Conservation (phyloP, 2,329 filamentous ascomycete species). For the Stachybotrys elegans region DNA sequence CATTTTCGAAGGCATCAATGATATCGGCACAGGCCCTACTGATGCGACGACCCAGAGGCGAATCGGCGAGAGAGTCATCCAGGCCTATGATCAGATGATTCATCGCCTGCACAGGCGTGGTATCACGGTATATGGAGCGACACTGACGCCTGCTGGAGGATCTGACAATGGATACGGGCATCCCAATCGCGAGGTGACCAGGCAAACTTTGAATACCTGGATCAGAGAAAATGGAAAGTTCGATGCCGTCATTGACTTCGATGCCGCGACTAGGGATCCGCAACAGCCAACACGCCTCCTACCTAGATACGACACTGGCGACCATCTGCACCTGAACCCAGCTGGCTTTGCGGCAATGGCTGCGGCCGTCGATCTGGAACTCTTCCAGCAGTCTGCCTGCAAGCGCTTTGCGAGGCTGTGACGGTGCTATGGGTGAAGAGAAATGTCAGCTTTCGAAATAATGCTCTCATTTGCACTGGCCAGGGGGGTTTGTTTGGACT, state of each 20-base stretch:
- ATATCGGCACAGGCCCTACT: slow-evolving; percentile 49
- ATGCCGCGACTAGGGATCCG: slow-evolving; percentile 45
- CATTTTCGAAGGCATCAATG: slow-evolving; percentile 60
- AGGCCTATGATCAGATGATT: slow-evolving; percentile 52
- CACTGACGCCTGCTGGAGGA: slow-evolving; percentile 37
- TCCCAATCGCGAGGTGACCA: slow-evolving; percentile 45
- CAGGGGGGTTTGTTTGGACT: too few relatives aligned
- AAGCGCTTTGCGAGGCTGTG: too few relatives aligned
- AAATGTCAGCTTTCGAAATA: too few relatives aligned
- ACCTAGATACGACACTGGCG: slow-evolving; percentile 46
- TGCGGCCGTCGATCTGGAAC: slow-evolving; percentile 43
- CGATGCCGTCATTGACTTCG: slow-evolving; percentile 59
- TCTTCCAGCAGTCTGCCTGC: slow-evolving; percentile 37
- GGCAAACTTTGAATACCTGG: slow-evolving; percentile 52
- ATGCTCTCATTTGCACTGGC: too few relatives aligned
- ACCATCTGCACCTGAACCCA: slow-evolving; percentile 55
- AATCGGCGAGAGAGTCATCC: slow-evolving; percentile 43
- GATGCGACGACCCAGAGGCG: slow-evolving; percentile 35
- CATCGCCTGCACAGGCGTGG: slow-evolving; percentile 45
- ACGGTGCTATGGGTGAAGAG: too few relatives aligned
- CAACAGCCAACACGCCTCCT: slow-evolving; percentile 34
- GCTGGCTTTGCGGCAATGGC: slow-evolving; percentile 52
- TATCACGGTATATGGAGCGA: slow-evolving; percentile 53
- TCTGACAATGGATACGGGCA: slow-evolving; percentile 48
- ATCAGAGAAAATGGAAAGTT: slow-evolving; percentile 50